phyloP scores from a whole-genome alignment of 768 basidiomycete genomes.

The Russula abietina region DNA sequence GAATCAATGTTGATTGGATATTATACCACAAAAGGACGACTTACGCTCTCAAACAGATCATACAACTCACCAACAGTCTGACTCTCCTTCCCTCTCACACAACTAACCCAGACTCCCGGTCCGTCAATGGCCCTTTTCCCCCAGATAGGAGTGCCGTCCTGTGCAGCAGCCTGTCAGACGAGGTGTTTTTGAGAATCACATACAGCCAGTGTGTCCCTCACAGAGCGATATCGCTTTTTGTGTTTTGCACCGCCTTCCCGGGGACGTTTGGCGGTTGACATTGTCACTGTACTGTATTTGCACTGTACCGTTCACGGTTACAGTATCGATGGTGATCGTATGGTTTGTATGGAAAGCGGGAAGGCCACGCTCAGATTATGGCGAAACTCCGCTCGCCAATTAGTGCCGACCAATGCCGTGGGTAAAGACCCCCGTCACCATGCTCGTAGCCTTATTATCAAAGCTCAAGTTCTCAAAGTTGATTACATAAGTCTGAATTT shows the following conservation, averaged over 20 bases:
- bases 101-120: slow-evolving; percentile 82
- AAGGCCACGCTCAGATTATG: too few species aligned
- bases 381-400: too few species aligned
- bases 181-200: neutral
- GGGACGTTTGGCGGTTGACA: slow-evolving; percentile 8
- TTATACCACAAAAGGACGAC: slow-evolving; percentile 26
- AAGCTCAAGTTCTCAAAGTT: too few species aligned
- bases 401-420: too few species aligned
- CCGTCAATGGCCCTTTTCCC: slow-evolving; percentile 63
- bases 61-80: slow-evolving; percentile 70
- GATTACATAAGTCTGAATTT: too few species aligned
- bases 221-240: slow-evolving; percentile 14
- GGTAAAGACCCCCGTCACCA: too few species aligned
- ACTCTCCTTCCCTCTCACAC: slow-evolving; percentile 78
- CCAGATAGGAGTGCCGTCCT: slow-evolving; percentile 70
- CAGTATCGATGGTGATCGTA: too few species aligned
- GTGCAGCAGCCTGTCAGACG: neutral
- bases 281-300: neutral
- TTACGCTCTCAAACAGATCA: slow-evolving; percentile 71
- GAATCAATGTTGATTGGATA: neutral
- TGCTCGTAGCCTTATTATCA: too few species aligned
- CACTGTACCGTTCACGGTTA: too few species aligned
- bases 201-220: neutral
- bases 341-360: too few species aligned
- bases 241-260: slow-evolving; percentile 4